phyloP scores from a whole-genome alignment of 169 alveolate genomes.

The Plasmodium vivax region DNA sequence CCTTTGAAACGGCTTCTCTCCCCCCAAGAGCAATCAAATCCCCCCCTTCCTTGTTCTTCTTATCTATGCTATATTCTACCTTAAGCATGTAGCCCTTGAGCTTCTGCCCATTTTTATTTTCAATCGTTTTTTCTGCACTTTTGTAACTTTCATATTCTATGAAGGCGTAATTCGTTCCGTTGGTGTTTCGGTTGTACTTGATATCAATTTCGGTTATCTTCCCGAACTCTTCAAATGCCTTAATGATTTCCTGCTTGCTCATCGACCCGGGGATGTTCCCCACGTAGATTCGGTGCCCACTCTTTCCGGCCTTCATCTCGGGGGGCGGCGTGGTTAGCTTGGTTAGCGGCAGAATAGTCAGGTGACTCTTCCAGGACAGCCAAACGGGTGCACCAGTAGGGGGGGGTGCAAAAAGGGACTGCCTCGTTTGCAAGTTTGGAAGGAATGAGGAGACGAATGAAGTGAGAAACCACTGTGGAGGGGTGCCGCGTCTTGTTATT shows the following conservation, averaged over 20 bases:
- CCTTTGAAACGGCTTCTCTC: too few species aligned
- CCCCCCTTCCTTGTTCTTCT: not conserved
- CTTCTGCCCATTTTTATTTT: constrained; percentile 6
- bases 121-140: constrained; percentile 32
- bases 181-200: constrained; percentile 21
- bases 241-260: constrained; percentile 13
- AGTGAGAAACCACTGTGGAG: not conserved
- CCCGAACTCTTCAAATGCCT: constrained; percentile 19
- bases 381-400: not conserved
- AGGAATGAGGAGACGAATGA: too few species aligned
- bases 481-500: not conserved
- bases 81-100: constrained; percentile 23
- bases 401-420: not conserved
- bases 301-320: not conserved
- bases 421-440: not conserved
- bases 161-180: constrained; percentile 40
- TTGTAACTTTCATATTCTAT: constrained; percentile 8
- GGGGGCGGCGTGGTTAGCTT: too few species aligned
- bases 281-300: constrained; percentile 18
- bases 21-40: not conserved
- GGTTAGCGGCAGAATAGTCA: too few species aligned
- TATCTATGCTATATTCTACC: constrained; percentile 29
- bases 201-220: constrained; percentile 23
- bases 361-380: too few species aligned
- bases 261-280: constrained; percentile 44